Evolutionary conservation across 176 grass and related monocot genomes (phyloP).

Genomic region (Cenchrus fungigraminus): DNA sequence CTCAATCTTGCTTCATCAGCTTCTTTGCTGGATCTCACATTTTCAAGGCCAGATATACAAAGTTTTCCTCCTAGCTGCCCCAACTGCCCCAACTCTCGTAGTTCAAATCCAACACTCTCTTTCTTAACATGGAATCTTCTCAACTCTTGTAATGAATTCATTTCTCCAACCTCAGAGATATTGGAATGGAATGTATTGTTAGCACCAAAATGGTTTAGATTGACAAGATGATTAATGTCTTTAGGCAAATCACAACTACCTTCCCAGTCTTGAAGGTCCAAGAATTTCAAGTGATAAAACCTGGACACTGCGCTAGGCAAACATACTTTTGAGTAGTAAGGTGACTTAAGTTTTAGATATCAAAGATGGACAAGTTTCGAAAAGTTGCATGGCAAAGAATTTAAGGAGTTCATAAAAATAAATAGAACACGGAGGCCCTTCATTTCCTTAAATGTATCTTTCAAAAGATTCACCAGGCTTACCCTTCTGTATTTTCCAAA

Average conservation of each 20-base stretch:
- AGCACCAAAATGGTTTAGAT: background rate
- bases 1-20: background rate
- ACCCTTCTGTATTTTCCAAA: background rate
- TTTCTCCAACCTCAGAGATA: constrained; percentile 14
- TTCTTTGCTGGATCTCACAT: background rate
- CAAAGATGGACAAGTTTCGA: constrained; percentile 21
- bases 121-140: constrained; percentile 2
- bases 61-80: background rate
- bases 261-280: accelerated
- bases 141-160: background rate
- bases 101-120: background rate
- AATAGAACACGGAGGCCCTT: background rate
- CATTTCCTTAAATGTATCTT: background rate
- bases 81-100: background rate
- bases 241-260: background rate
- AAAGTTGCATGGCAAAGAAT: background rate
- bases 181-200: background rate
- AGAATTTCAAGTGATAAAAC: constrained; percentile 33
- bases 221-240: background rate
- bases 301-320: background rate
- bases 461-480: background rate
- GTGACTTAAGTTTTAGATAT: background rate
- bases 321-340: accelerated
- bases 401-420: background rate
- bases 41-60: background rate